Base-by-base conservation (phyloP, 305 asterid species). In the Andrographis paniculata region DNA sequence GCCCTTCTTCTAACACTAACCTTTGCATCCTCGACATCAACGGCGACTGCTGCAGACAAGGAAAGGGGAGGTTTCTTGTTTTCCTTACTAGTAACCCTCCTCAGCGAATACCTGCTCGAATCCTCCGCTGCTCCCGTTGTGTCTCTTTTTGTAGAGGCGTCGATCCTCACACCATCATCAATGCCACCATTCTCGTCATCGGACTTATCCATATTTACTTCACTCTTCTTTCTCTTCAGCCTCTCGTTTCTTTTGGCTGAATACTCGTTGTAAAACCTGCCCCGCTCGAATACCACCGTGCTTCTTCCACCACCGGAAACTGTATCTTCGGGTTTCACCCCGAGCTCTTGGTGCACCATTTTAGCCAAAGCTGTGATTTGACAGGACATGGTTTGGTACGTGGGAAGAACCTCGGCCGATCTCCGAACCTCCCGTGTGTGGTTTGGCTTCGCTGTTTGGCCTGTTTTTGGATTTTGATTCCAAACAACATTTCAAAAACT, bases 241-340 rank as follows among this genome's bases (percentile, higher is more conserved):
- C 94, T 73, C 73, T 84, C 97, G 43, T 84, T 88, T 61, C 97
- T 72, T 50, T 85, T 64, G 2, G 94, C 89, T 0, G 82, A 65
- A 22, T 88, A 88, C 76, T 73, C 89, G 7, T 84, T 94, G 13
- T 88, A 88, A 21, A 77, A 70, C 57, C 80, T 71, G 1, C 97
- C 97, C 68, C 94, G 73, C 63, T 79, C 85, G 19, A 84, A 88
- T 52, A 84, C 30, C 30, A 24, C 6, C 6, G 30, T 4, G 8
- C 30, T 3, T 3, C 30, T 24, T 24, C 8, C 50, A 20, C 50
- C 56, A 20, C 18, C 52, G 15, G 22, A 50, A 15, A 38, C 24
- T 0, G 21, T 11, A 21, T 49, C 39, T 0, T 39, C 58, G 10
- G 57, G 55, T 12, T 10, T 43, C 27, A 44, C 30, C 27, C 77